Conservation (phyloP, 306 rosid genomes). For the Malus domestica region ASM211411v1 NC_041792.1:4907001-4907500, state of each 20-base stretch:
- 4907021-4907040: not conserved
- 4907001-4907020: not conserved
- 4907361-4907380: slow-evolving; percentile 64
- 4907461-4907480: slow-evolving; percentile 60
- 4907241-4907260: slow-evolving; percentile 89
- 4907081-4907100: not conserved
- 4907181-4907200: slow-evolving; percentile 54
- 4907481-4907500: slow-evolving; percentile 67
- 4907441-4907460: slow-evolving; percentile 13
- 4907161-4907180: not conserved
- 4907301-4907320: slow-evolving; percentile 2
- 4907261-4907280: slow-evolving; percentile 25
- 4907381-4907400: slow-evolving; percentile 70
- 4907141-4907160: slow-evolving; percentile 1
- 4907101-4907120: not conserved
- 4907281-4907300: not conserved
- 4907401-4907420: slow-evolving; percentile 75
- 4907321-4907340: slow-evolving; percentile 46
- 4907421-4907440: not conserved
- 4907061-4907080: not conserved
- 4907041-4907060: not conserved
- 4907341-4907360: slow-evolving; percentile 29
- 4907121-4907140: not conserved
- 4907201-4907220: slow-evolving; percentile 90
- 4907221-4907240: slow-evolving; percentile 88